Conservation (phyloP, 495 filamentous ascomycete genomes). For the Hyaloscypha hepaticicola region DNA sequence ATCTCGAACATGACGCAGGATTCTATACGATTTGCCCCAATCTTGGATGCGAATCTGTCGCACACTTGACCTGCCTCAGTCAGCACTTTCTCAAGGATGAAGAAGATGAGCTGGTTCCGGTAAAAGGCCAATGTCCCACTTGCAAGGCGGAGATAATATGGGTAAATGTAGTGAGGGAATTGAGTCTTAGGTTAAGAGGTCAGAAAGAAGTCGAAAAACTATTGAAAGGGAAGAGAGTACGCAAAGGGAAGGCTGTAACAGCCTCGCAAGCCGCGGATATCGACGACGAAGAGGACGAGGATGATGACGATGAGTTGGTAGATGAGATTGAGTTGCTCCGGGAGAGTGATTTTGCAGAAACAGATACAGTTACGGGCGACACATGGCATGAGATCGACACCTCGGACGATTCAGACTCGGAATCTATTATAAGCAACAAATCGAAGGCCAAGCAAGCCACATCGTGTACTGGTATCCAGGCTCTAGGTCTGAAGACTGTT, state of each 20-base stretch:
- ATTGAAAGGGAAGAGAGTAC: conserved; percentile 48
- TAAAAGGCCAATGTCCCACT: conserved; percentile 66
- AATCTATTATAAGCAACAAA: conserved; percentile 33
- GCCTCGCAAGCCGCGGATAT: conserved; percentile 20
- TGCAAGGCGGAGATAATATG: conserved; percentile 66
- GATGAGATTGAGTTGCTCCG: conserved; percentile 27
- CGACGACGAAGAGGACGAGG: conserved; percentile 16
- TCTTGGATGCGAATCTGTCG: conserved; percentile 59
- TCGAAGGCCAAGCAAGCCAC: conserved; percentile 38
- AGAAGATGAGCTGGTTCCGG: conserved; percentile 59
- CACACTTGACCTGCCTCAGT: conserved; percentile 79
- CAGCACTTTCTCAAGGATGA: conserved; percentile 52
- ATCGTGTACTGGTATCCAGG: conserved; percentile 24
- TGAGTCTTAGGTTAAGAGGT: conserved; percentile 68
- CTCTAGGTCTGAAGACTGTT: conserved; percentile 38
- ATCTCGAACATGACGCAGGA: conserved; percentile 46
- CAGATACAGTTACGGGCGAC: conserved; percentile 20
- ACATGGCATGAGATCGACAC: conserved; percentile 23
- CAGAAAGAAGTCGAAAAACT: conserved; percentile 62
- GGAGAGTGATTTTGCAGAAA: conserved; percentile 26
- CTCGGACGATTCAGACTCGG: conserved; percentile 38
- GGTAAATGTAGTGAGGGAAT: conserved; percentile 77
- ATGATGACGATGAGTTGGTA: conserved; percentile 19
- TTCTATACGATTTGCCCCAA: conserved; percentile 71
- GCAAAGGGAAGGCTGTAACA: conserved; percentile 10